A percentile compares a stretch with the other conserved stretches of the same genome.
Conservation (phyloP, 1,284 basidiomycete species). For the Stygiomarasmius scandens region DNA sequence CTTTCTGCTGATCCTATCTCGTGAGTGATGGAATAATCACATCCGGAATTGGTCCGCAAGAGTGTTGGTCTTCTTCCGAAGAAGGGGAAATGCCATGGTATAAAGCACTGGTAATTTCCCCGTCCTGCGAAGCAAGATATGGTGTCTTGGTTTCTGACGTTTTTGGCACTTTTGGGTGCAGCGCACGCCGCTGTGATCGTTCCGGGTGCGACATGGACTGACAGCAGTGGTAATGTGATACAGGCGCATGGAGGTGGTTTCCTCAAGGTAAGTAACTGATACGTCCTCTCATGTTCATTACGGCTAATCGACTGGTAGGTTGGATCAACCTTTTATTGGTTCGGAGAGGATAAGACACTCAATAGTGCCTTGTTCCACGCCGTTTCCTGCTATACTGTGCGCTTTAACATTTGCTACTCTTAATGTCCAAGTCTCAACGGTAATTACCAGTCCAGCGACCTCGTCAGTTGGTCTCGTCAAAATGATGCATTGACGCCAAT, state of each 20-base stretch:
- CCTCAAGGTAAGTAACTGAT: constrained; percentile 44
- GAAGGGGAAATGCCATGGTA: neutral
- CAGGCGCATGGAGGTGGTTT: constrained; percentile 68
- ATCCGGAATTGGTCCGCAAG: neutral
- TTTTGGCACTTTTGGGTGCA: constrained; percentile 1
- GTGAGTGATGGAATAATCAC: neutral
- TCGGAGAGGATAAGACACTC: constrained; percentile 64
- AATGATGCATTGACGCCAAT: constrained; percentile 59
- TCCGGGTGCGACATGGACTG: constrained; percentile 65
- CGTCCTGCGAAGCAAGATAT: neutral
- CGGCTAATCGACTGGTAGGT: constrained; percentile 37
- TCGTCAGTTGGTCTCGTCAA: constrained; percentile 59
- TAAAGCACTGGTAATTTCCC: neutral
- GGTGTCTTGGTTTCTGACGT: neutral
- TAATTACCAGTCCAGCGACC: constrained; percentile 47
- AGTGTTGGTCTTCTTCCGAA: neutral
- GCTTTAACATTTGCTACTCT: constrained; percentile 12
- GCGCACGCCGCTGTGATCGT: constrained; percentile 50
- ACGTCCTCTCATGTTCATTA: neutral
- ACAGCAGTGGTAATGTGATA: constrained; percentile 63
- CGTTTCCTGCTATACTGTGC: constrained; percentile 60
- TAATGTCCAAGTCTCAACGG: neutral
- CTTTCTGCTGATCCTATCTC: neutral
- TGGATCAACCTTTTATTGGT: constrained; percentile 62
- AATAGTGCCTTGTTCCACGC: constrained; percentile 61